Conservation (phyloP, 306 rosid species). For the Acacia crassicarpa region DNA sequence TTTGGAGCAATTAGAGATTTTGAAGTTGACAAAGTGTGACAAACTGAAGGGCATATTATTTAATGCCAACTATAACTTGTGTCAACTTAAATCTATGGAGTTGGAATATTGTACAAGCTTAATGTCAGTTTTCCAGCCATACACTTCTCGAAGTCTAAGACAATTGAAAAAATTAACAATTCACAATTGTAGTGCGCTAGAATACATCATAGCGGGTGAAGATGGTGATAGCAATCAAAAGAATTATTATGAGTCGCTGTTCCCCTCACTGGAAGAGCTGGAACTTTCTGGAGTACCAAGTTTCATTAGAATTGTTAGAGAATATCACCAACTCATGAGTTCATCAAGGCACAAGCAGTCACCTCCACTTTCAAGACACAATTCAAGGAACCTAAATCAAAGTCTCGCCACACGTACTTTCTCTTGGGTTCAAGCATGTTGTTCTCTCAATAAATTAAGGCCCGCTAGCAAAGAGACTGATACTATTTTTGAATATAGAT, state of each 20-base stretch:
- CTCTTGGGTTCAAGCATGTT: neutral
- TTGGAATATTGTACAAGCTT: neutral
- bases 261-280: constrained; percentile 1
- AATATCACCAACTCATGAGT: neutral
- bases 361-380: neutral
- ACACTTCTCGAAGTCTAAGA: neutral
- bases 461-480: neutral
- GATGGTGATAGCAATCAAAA: neutral
- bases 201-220: neutral
- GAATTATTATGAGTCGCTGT: neutral
- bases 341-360: neutral
- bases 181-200: neutral
- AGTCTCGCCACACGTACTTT: neutral
- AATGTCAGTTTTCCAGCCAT: neutral
- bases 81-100: neutral
- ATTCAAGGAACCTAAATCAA: neutral
- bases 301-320: neutral
- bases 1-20: neutral
- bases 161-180: constrained; percentile 6
- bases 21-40: neutral
- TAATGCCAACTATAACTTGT: neutral
- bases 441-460: neutral
- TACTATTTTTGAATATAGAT: too few species aligned
- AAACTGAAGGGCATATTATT: neutral
- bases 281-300: neutral